These are phyloP conservation scores for Daldinia concentrica DNA, from an alignment of 495 filamentous ascomycete genomes.

Conservation along the genomic window DNA sequence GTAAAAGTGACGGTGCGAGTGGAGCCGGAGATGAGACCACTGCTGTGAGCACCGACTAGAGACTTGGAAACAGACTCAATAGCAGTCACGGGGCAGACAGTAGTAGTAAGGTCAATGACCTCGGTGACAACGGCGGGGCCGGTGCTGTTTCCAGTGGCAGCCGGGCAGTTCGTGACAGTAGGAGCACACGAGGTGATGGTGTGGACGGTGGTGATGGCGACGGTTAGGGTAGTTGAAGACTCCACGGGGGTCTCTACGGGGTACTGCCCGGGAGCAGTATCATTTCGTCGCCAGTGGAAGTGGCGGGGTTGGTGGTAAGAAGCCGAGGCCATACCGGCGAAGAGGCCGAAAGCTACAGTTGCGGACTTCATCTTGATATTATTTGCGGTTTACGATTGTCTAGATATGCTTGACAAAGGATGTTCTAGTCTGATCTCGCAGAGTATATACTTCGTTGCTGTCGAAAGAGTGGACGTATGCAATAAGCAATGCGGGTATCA, in stretches of 20 bases:
- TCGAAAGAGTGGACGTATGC: slow-evolving; percentile 49
- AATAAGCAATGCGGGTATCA: slow-evolving; percentile 42
- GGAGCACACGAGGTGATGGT: slow-evolving; percentile 71
- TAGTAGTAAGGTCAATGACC: slow-evolving; percentile 55
- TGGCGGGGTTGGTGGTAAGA: slow-evolving; percentile 53
- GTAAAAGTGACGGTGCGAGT: slow-evolving; percentile 42
- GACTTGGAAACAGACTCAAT: slow-evolving; percentile 53
- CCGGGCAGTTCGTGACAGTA: slow-evolving; percentile 70
- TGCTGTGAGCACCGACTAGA: slow-evolving; percentile 48
- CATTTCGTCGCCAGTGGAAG: slow-evolving; percentile 51
- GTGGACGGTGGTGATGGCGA: slow-evolving; percentile 64
- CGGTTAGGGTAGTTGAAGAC: slow-evolving; percentile 56
- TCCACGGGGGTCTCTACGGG: slow-evolving; percentile 4
- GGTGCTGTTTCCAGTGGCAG: slow-evolving; percentile 51
- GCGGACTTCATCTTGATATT: slow-evolving; percentile 58
- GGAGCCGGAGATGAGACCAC: slow-evolving; percentile 49
- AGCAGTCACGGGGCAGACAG: slow-evolving; percentile 58
- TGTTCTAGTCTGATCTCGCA: slow-evolving; percentile 43
- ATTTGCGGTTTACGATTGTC: slow-evolving; percentile 24
- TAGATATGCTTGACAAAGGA: slow-evolving; percentile 30
- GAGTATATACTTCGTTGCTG: slow-evolving; percentile 45
- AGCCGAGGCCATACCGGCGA: slow-evolving; percentile 56
- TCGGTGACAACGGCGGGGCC: slow-evolving; percentile 56
- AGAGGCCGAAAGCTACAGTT: slow-evolving; percentile 54
- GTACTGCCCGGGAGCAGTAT: slow-evolving; percentile 35